Base-by-base conservation (phyloP, 202 grass and related monocot genomes). In the Cymbopogon flexuosus region DNA sequence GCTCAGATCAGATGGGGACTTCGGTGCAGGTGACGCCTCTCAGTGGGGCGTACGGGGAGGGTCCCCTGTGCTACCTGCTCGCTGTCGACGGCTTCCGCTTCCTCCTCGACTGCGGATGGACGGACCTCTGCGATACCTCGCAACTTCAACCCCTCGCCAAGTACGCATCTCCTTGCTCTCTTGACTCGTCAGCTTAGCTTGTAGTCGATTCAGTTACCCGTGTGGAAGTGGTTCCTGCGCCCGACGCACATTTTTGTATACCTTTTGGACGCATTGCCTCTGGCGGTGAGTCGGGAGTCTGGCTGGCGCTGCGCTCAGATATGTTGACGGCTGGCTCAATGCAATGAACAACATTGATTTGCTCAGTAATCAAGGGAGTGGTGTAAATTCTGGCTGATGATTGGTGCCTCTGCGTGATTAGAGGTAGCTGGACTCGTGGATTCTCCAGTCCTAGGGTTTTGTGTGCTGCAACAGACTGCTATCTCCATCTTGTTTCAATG, bases 21-120 rank as follows among this genome's bases (percentile, higher is more conserved):
- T 97, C 94, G 10, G 94, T 97, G 70, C 94, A 97, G 86, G 81
- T 97, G 76, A 97, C 88, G 6, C 91, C 92, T 6, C 81, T 97
- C 30, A 88, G 90, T 42, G 94, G 91, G 5, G 94, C 89, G 40
- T 97, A 94, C 76, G 86, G 91, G 14, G 91, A 97, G 79, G 87
- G 79, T 0, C 94, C 90, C 8, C 84, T 97, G 2, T 92, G 84
- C 85, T 97, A 94, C 66, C 77, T 97, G 10, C 84, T 94, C 65
- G 87, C 91, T 72, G 88, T 97, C 58, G 92, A 97, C 60, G 92
- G 90, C 63, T 97, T 97, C 94, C 91, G 88, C 73, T 88, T 97
- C 78, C 84, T 97, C 61, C 91, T 97, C 88, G 90, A 97, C 82
- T 97, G 94, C 81, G 94, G 92, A 75, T 94, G 94, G 92, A 97